Base-by-base conservation (phyloP, 1,284 basidiomycete species). In the Flammula alnicola region DNA sequence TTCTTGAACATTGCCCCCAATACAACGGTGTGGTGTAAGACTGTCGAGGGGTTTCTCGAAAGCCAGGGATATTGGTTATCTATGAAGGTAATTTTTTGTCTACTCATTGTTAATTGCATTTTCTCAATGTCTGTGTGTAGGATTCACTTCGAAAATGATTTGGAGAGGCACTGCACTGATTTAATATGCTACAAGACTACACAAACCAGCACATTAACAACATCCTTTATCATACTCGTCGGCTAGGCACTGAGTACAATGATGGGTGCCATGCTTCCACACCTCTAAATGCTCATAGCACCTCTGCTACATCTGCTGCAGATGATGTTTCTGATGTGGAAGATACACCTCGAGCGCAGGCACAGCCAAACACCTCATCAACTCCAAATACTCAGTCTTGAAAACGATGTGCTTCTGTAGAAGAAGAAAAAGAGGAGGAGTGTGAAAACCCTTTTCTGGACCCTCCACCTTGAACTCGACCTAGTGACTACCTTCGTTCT, bases 1-100 rank as follows among this genome's bases (percentile, higher is more conserved):
- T 52, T 52, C 38, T 45, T 47, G 14, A 52, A 52, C 48, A 26
- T 46, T 11, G 51, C 45, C 6, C 51, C 51, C 3, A 52, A 52
- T 38, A 47, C 40, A 19, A 52, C 51, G 25, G 51, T 33, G 17
- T 52, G 51, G 51, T 52, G 51, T 39, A 40, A 52, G 12, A 52
- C 45, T 1, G 17, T 52, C 3, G 51, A 52, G 29, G 33, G 25
- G 9, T 52, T 52, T 32, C 41, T 52, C 10, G 33, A 30, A 31
- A 20, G 39, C 22, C 22, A 35, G n/a, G 48, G 44, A 16, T 52
- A 44, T 41, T 48, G 48, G 25, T 40, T 52, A 3, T 29, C 8
- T 14, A 52, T 39, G 11, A 5, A 35, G 17, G 51, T 52, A 31
- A 31, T 45, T 38, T 22, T 43, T 16, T 11, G 14, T 6, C 17